A percentile compares a stretch with the other conserved stretches of the same genome.
phyloP scores from a whole-genome alignment of 139 green algal species.

The Spirogloea muscicola region DNA sequence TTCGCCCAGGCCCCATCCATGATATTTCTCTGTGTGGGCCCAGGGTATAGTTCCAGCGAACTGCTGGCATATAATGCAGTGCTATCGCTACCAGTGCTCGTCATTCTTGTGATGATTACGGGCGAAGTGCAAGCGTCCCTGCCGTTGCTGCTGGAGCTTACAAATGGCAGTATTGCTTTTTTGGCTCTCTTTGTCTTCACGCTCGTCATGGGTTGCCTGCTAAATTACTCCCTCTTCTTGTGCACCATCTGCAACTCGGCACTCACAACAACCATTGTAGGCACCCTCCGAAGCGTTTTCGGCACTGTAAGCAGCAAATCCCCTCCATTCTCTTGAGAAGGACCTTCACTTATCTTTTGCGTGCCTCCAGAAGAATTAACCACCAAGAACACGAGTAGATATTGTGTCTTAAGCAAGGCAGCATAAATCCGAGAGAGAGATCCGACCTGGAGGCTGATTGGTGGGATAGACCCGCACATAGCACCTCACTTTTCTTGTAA shows the following conservation, averaged over 20 bases:
- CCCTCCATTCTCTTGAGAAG: too few relatives aligned
- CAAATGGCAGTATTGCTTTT: conserved; percentile 9
- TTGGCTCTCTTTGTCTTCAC: conserved; percentile 19
- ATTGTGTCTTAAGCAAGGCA: too few relatives aligned
- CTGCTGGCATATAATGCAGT: conserved; percentile 70
- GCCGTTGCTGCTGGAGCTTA: conserved; percentile 3
- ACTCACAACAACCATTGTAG: conserved; percentile 76
- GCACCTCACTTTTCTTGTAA: too few relatives aligned
- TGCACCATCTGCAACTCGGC: conserved; percentile 70
- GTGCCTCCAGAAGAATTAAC: too few relatives aligned
- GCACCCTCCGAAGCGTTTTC: conserved; percentile 59
- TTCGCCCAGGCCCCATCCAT: too few relatives aligned
- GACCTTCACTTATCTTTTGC: too few relatives aligned
- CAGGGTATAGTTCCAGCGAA: conserved; percentile 46
- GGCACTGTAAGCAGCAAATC: too few relatives aligned
- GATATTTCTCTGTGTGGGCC: too few relatives aligned
- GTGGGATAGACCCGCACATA: too few relatives aligned
- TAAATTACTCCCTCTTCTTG: conserved; percentile 68
- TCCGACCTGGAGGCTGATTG: too few relatives aligned
- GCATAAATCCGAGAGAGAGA: too few relatives aligned
- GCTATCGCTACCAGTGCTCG: conserved; percentile 60
- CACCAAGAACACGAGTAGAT: too few relatives aligned
- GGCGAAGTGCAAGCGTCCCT: conserved; percentile 49
- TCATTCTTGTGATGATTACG: conserved; percentile 44
- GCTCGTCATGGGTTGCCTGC: conserved; percentile 46